phyloP scores from a whole-genome alignment of 2,329 filamentous ascomycete species.

The Beauveria bassiana region DNA sequence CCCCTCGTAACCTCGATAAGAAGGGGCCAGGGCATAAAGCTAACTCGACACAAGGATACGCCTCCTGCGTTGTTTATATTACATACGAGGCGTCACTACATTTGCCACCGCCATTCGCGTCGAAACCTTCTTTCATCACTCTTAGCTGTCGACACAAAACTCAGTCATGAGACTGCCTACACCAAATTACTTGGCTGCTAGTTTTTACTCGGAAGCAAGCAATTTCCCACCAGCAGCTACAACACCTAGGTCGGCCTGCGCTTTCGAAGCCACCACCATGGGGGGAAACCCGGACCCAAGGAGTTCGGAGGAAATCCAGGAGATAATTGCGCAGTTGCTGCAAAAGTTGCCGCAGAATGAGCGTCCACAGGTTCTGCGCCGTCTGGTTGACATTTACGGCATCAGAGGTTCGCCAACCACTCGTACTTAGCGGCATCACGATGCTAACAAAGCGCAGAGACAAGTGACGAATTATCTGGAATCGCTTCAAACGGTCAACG shows the following conservation, averaged over 20 bases:
- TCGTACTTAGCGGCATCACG: too few species aligned
- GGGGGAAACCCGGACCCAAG: background rate
- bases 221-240: background rate
- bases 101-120: background rate
- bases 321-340: background rate
- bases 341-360: background rate
- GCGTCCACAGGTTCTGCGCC: background rate
- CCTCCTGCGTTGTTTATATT: background rate
- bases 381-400: background rate
- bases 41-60: background rate
- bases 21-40: background rate
- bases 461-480: background rate
- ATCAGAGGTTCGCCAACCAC: background rate
- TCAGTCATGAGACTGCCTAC: constrained; percentile 1
- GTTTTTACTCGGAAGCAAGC: background rate
- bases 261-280: background rate
- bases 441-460: background rate
- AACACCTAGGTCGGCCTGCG: background rate
- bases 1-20: background rate
- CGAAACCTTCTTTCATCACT: background rate
- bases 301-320: background rate
- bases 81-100: background rate
- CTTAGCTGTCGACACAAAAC: background rate
- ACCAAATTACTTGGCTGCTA: background rate
- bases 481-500: background rate